These are phyloP conservation scores for Physcomitrium patens DNA, from an alignment of 225 moss, liverwort and hornwort species.

Conservation along the genomic window DNA sequence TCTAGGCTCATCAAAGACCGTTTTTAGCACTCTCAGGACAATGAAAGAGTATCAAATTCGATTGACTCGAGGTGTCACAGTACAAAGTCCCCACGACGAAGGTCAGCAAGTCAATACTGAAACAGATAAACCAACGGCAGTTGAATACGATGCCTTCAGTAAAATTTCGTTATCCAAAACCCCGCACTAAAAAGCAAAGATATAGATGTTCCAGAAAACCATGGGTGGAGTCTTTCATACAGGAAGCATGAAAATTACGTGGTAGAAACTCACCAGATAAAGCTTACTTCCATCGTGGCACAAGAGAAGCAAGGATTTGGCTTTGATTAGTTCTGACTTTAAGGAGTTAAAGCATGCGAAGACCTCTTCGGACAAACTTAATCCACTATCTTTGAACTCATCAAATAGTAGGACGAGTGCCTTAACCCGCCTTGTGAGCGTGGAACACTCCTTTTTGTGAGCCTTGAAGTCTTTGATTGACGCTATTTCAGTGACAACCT, in stretches of 20 bases:
- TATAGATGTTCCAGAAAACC: background rate
- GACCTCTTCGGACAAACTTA: conserved; percentile 51
- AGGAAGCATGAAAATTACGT: background rate
- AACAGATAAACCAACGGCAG: no score
- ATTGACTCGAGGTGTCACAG: background rate
- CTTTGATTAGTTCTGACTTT: conserved; percentile 50
- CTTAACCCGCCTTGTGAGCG: conserved; percentile 73
- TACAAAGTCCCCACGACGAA: no score
- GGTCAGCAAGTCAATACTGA: no score
- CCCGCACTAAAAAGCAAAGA: background rate
- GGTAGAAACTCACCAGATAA: conserved; percentile 59
- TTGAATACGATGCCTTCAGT: background rate
- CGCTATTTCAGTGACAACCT: conserved; percentile 53
- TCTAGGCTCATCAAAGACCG: conserved; percentile 15
- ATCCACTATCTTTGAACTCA: conserved; percentile 62
- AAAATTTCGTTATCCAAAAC: background rate
- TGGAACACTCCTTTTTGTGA: conserved; percentile 78
- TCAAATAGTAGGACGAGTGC: conserved; percentile 74
- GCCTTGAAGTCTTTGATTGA: conserved; percentile 57
- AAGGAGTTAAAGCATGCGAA: conserved; percentile 52
- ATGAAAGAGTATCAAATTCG: background rate
- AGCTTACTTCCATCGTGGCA: conserved; percentile 86
- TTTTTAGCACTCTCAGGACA: background rate
- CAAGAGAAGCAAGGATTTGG: conserved; percentile 65
- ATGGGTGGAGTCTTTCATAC: background rate